Percentiles rank a stretch among this genome's conserved stretches.
Conservation (phyloP, 148 eudicot species). For the Vaccinium darrowii region DNA sequence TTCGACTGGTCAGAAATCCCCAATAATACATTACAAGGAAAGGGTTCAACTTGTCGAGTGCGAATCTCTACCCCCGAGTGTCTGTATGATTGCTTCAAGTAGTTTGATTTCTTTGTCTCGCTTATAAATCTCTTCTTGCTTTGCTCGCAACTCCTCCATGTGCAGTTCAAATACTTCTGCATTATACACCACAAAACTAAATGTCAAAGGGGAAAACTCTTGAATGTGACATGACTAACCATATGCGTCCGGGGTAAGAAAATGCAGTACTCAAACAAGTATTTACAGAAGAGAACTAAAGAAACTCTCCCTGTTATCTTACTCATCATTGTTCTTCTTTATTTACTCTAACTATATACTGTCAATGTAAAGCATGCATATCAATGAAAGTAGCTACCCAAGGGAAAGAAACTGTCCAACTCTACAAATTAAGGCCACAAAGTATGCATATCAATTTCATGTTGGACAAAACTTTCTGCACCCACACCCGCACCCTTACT, state of each 20-base stretch:
- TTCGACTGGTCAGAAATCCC: neutral
- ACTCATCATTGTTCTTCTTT: neutral
- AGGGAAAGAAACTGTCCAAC: neutral
- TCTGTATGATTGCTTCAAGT: slow-evolving; percentile 86
- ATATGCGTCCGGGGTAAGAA: neutral
- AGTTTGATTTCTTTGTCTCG: slow-evolving; percentile 88
- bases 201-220: neutral
- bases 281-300: neutral
- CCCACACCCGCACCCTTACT: neutral
- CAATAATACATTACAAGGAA: neutral
- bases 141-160: slow-evolving; percentile 80
- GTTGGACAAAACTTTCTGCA: neutral
- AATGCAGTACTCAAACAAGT: neutral
- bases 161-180: slow-evolving; percentile 95
- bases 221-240: neutral
- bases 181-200: slow-evolving; percentile 5
- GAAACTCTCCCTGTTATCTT: neutral
- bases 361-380: neutral
- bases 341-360: neutral
- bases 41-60: slow-evolving; percentile 20
- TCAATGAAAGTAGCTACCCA: too few relatives aligned
- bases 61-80: slow-evolving; percentile 72
- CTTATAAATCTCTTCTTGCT: slow-evolving; percentile 83
- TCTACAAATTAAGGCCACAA: neutral
- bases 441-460: neutral